phyloP scores from a whole-genome alignment of 176 grass and related monocot genomes.

The Aegilops bicornis region DNA sequence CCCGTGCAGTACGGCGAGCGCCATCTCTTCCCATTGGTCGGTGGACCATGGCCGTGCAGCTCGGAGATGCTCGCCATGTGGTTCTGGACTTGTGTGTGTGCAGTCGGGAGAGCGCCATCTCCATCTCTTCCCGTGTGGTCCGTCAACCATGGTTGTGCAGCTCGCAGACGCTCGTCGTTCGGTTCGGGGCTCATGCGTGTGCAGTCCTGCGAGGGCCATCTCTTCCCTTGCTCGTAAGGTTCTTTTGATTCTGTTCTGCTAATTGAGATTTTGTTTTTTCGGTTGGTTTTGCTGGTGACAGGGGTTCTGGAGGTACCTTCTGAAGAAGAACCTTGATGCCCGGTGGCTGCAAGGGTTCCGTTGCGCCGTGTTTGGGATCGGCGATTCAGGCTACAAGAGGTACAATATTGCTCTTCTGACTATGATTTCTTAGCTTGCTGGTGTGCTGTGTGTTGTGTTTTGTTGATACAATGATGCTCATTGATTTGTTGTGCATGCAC shows the following conservation, averaged over 20 bases:
- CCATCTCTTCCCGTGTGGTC: too few species aligned
- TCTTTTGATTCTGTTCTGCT: not conserved
- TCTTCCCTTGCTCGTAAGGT: not conserved
- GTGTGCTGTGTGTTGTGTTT: too few species aligned
- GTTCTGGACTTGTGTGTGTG: too few species aligned
- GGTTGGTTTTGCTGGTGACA: not conserved
- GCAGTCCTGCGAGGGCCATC: too few species aligned
- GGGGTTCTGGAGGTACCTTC: conserved; percentile 80
- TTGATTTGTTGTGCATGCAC: not conserved
- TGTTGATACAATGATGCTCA: not conserved
- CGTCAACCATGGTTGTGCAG: too few species aligned
- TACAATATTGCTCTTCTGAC: conserved; percentile 58
- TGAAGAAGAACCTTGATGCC: conserved; percentile 47
- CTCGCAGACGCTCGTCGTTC: too few species aligned
- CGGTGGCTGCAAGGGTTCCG: conserved; percentile 62
- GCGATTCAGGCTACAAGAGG: conserved; percentile 84
- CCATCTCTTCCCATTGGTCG: too few species aligned
- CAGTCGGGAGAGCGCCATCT: too few species aligned
- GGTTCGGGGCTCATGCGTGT: too few species aligned
- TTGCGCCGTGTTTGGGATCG: conserved; percentile 81
- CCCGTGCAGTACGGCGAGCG: too few species aligned
- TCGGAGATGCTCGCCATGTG: too few species aligned
- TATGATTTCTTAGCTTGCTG: not conserved
- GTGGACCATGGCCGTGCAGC: too few species aligned
- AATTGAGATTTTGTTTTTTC: not conserved